phyloP scores from a whole-genome alignment of 2,329 filamentous ascomycete genomes.

The Aspergillus phoenicis region DNA sequence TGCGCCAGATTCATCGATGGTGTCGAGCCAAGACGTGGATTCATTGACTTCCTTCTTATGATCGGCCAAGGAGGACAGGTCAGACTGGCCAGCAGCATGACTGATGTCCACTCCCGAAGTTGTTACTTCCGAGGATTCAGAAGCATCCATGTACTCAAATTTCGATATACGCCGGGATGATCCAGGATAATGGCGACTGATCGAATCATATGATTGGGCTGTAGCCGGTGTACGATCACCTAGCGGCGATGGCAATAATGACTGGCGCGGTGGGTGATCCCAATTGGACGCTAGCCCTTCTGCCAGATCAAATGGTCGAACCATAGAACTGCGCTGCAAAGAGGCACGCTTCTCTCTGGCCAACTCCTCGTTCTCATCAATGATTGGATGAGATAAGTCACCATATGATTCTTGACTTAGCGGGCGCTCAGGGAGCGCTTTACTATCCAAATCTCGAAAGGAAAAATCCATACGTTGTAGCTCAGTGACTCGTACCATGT shows the following conservation, averaged over 20 bases:
- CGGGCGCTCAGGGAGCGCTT: constrained; percentile 73
- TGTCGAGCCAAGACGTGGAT: constrained; percentile 90
- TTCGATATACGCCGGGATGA: constrained; percentile 10
- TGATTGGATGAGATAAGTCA: constrained; percentile 43
- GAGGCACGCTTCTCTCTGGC: constrained; percentile 58
- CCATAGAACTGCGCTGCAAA: constrained; percentile 51
- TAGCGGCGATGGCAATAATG: constrained; percentile 39
- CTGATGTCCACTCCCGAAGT: not conserved
- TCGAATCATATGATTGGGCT: constrained; percentile 13
- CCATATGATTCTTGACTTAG: constrained; percentile 60
- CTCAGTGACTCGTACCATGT: constrained; percentile 86
- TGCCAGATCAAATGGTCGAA: constrained; percentile 28
- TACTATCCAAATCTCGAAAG: constrained; percentile 59
- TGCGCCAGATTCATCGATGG: constrained; percentile 84
- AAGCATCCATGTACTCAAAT: not conserved
- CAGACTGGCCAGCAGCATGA: constrained; percentile 16
- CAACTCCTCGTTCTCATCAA: constrained; percentile 42
- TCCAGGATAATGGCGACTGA: constrained; percentile 42
- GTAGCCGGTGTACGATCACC: constrained; percentile 30
- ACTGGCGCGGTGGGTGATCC: constrained; percentile 42
- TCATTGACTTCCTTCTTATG: constrained; percentile 64
- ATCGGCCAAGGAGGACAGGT: constrained; percentile 26
- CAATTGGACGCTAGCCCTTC: constrained; percentile 31
- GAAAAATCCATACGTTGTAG: constrained; percentile 68
- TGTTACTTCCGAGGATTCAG: not conserved